These are phyloP conservation scores for Debaryomyces udenii DNA, from an alignment of 1,139 yeast genomes.

Conservation along the genomic window DNA sequence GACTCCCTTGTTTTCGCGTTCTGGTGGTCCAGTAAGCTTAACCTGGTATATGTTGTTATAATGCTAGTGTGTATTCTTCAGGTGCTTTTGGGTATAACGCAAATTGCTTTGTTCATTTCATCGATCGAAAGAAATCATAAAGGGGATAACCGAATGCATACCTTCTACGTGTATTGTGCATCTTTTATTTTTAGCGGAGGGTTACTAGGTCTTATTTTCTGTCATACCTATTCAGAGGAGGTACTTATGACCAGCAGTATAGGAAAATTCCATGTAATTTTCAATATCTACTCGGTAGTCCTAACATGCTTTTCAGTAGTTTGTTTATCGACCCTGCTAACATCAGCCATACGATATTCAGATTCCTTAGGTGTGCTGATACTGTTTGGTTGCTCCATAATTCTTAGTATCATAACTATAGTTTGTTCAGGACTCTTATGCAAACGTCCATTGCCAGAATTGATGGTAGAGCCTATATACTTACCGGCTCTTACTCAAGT, in stretches of 20 bases:
- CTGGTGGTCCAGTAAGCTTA: conserved; percentile 18
- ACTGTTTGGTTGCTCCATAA: conserved; percentile 8
- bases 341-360: conserved; percentile 14
- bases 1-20: conserved; percentile 18
- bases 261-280: conserved; percentile 5
- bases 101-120: conserved; percentile 17
- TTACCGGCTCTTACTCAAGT: conserved; percentile 26
- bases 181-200: conserved; percentile 9
- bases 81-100: conserved; percentile 20
- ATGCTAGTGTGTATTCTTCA: conserved; percentile 17
- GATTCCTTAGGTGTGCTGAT: conserved; percentile 14
- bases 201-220: conserved; percentile 8
- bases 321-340: conserved; percentile 8
- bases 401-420: conserved; percentile 10
- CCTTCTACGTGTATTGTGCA: conserved; percentile 8
- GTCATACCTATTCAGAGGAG: conserved; percentile 3
- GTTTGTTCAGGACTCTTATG: conserved; percentile 9
- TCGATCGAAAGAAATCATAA: not conserved
- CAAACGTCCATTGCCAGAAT: conserved; percentile 15
- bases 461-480: conserved; percentile 38
- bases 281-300: conserved; percentile 13
- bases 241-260: conserved; percentile 3
- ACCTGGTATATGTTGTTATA: conserved; percentile 17
- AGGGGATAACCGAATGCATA: not conserved
- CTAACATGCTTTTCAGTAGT: conserved; percentile 6